These are phyloP conservation scores for Pinus tabuliformis DNA, from an alignment of 75 land plant genomes.

Conservation along the genomic window DNA sequence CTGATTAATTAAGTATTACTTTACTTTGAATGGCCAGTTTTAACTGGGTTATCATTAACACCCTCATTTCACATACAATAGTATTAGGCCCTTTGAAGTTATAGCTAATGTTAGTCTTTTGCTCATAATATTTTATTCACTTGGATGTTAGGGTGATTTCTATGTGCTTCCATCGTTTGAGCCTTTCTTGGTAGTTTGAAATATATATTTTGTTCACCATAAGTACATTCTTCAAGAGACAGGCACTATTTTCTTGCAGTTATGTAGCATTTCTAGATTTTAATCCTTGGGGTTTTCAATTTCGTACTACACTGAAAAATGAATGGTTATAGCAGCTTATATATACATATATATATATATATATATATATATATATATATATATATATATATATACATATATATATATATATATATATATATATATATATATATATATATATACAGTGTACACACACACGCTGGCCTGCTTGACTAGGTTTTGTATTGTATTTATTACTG, in stretches of 20 bases:
- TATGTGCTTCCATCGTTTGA: background rate
- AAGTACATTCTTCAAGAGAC: background rate
- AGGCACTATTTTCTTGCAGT: background rate
- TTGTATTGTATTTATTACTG: conserved; percentile 4
- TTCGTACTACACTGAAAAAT: background rate
- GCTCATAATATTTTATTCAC: no score
- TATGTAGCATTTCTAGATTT: background rate
- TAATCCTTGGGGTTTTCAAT: background rate
- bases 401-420: no score
- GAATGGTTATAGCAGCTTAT: no score
- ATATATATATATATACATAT: no score
- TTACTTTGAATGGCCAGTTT: conserved; percentile 7
- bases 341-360: no score
- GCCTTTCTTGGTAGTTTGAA: background rate
- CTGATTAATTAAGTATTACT: background rate
- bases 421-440: no score
- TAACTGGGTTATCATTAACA: background rate
- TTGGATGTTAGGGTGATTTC: background rate
- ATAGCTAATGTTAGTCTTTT: no score
- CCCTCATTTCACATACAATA: background rate
- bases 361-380: no score
- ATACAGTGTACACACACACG: no score
- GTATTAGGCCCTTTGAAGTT: background rate
- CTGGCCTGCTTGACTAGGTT: background rate
- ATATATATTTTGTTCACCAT: background rate